A percentile compares a stretch with the other conserved stretches of the same genome.
Evolutionary conservation across 371 early-diverging fungal genomes (phyloP).

Genomic region (Mucor irregularis): DNA sequence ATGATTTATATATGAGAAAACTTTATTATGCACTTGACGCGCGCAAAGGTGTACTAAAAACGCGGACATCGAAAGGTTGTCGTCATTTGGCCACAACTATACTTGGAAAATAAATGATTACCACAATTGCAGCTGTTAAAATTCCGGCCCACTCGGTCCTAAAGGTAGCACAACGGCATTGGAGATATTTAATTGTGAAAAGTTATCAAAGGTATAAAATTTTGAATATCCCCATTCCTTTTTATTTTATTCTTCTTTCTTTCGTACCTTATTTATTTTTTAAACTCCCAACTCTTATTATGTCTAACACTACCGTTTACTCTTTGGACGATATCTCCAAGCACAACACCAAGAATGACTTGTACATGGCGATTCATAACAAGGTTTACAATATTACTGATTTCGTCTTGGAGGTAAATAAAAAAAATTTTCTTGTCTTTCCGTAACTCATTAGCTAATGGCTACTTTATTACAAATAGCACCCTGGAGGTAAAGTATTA

Average conservation of each 20-base stretch:
- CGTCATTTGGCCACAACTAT: too few relatives aligned
- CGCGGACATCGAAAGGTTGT: too few relatives aligned
- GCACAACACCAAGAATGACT: constrained; percentile 57
- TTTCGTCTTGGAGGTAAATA: constrained; percentile 69
- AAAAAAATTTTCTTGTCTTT: background rate
- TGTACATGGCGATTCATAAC: constrained; percentile 77
- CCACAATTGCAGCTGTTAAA: background rate
- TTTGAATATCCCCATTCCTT: background rate
- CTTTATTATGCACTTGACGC: too few relatives aligned
- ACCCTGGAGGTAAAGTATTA: constrained; percentile 56
- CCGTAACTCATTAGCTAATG: background rate
- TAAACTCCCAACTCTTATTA: background rate
- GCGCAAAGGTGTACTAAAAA: too few relatives aligned
- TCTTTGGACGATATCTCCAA: constrained; percentile 55
- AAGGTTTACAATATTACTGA: constrained; percentile 85
- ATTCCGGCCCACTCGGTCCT: background rate
- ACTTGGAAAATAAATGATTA: constrained; percentile 1
- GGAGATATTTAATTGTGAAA: background rate
- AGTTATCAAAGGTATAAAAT: background rate
- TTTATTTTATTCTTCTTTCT: background rate
- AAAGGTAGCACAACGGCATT: background rate
- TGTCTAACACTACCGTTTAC: constrained; percentile 20
- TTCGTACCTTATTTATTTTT: background rate
- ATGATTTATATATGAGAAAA: too few relatives aligned
- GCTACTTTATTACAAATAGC: constrained; percentile 27